Evolutionary conservation across 352 stramenopile species (phyloP).

Genomic region (Globisporangium yorkense): DNA sequence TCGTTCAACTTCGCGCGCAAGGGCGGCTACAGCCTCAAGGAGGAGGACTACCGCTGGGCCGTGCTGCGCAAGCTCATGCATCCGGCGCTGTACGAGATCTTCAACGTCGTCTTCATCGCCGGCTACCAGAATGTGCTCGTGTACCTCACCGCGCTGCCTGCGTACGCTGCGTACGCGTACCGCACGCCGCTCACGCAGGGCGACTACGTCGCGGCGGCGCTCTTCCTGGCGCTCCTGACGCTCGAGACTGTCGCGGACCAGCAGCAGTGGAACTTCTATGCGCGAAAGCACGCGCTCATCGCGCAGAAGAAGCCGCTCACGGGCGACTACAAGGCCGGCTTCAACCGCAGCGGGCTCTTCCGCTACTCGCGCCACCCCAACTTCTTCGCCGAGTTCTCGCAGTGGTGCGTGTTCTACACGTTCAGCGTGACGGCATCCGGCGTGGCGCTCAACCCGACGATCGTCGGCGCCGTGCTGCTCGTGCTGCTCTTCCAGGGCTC

Average conservation of each 20-base stretch:
- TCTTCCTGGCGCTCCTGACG: slow-evolving; percentile 69
- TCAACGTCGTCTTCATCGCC: slow-evolving; percentile 91
- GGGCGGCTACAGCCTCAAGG: slow-evolving; percentile 85
- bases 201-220: slow-evolving; percentile 51
- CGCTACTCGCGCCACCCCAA: slow-evolving; percentile 91
- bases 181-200: slow-evolving; percentile 46
- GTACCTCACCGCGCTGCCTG: slow-evolving; percentile 68
- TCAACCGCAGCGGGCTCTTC: slow-evolving; percentile 87
- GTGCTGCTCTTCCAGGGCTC: slow-evolving; percentile 89
- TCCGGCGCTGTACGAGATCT: slow-evolving; percentile 79
- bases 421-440: slow-evolving; percentile 74
- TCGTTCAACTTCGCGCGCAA: slow-evolving; percentile 91
- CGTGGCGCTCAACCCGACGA: slow-evolving; percentile 61
- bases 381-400: slow-evolving; percentile 87
- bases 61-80: slow-evolving; percentile 77
- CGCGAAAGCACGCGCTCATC: slow-evolving; percentile 71
- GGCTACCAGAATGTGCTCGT: slow-evolving; percentile 88
- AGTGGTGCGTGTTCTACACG: slow-evolving; percentile 91
- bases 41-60: slow-evolving; percentile 92
- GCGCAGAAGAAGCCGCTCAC: slow-evolving; percentile 50
- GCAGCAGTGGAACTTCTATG: slow-evolving; percentile 90
- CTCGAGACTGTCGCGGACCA: slow-evolving; percentile 89
- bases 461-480: slow-evolving; percentile 73
- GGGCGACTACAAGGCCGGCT: slow-evolving; percentile 63
- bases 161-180: slow-evolving; percentile 55